phyloP scores from a whole-genome alignment of 2,329 filamentous ascomycete genomes.

The Aschersonia sp. region DNA sequence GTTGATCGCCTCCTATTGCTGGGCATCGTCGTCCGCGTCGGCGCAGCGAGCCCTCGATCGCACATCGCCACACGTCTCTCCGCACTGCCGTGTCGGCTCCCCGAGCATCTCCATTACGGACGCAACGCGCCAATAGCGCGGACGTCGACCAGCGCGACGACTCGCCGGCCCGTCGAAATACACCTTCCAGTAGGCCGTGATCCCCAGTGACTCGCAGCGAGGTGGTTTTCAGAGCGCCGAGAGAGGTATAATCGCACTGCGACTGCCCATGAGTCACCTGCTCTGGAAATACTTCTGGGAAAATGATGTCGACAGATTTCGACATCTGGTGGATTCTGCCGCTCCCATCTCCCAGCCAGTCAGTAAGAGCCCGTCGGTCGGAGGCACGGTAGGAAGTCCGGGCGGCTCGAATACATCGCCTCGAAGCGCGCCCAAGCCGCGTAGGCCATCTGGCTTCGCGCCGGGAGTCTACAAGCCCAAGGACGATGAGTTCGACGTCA shows the following conservation, averaged over 20 bases:
- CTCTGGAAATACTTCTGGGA: slow-evolving; percentile 95
- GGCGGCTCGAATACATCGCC: slow-evolving; percentile 33
- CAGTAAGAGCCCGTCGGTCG: slow-evolving; percentile 37
- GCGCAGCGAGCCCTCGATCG: too few species aligned
- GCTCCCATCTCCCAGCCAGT: slow-evolving; percentile 39
- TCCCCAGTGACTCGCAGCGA: slow-evolving; percentile 75
- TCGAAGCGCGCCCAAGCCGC: slow-evolving; percentile 30
- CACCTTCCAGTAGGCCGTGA: slow-evolving; percentile 90
- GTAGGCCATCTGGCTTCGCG: slow-evolving; percentile 36
- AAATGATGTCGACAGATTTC: slow-evolving; percentile 94
- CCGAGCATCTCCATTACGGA: too few species aligned
- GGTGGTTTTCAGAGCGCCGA: slow-evolving; percentile 51
- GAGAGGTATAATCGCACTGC: slow-evolving; percentile 13
- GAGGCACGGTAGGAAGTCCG: slow-evolving; percentile 20
- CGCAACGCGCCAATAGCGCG: too few species aligned
- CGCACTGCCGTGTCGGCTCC: too few species aligned
- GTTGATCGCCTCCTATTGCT: too few species aligned
- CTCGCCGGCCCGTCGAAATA: slow-evolving; percentile 22
- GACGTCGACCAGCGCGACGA: not conserved
- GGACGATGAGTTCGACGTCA: slow-evolving; percentile 45
- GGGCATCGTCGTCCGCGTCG: too few species aligned
- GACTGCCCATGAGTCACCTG: slow-evolving; percentile 72
- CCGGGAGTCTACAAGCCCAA: slow-evolving; percentile 28
- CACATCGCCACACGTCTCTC: too few species aligned
- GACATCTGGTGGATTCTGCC: slow-evolving; percentile 68